These are phyloP conservation scores for Zoysia matrella DNA, from an alignment of 202 grass and related monocot genomes.

Conservation along the genomic window DNA sequence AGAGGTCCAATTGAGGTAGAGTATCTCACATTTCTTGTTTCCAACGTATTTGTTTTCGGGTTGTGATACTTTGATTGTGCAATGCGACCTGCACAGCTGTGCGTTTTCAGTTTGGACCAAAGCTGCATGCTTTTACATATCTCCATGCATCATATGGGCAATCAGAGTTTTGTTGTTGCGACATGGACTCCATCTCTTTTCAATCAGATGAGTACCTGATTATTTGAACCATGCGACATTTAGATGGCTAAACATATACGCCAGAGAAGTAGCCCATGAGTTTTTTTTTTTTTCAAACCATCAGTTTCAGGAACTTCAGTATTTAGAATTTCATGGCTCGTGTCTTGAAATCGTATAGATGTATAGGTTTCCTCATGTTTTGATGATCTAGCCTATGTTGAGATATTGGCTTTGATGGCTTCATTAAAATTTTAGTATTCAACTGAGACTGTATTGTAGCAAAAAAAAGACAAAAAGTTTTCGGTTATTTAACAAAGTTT, in stretches of 20 bases:
- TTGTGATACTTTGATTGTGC: not conserved
- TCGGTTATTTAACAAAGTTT: too few relatives aligned
- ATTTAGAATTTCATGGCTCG: not conserved
- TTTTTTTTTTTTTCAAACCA: not conserved
- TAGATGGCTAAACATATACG: too few relatives aligned
- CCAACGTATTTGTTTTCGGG: not conserved
- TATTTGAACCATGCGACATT: not conserved
- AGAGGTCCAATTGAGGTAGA: conserved; percentile 33
- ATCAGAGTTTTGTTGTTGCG: not conserved
- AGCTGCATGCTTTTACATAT: not conserved
- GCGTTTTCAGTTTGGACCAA: too few relatives aligned
- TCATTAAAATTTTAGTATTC: not conserved
- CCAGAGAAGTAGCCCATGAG: not conserved
- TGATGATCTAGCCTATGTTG: not conserved
- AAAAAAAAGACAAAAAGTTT: not conserved
- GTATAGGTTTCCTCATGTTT: not conserved
- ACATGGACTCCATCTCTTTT: not conserved
- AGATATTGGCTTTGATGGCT: not conserved
- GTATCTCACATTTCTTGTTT: not conserved
- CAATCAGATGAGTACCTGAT: not conserved
- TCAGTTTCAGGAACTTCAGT: conserved; percentile 4
- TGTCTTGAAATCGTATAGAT: not conserved
- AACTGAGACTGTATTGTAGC: not conserved
- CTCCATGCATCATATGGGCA: not conserved
- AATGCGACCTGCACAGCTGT: not conserved